Percentiles rank a stretch among this genome's conserved stretches.
Conservation (phyloP, 75 land plant genomes). For the Pseudotsuga menziesii region DNA sequence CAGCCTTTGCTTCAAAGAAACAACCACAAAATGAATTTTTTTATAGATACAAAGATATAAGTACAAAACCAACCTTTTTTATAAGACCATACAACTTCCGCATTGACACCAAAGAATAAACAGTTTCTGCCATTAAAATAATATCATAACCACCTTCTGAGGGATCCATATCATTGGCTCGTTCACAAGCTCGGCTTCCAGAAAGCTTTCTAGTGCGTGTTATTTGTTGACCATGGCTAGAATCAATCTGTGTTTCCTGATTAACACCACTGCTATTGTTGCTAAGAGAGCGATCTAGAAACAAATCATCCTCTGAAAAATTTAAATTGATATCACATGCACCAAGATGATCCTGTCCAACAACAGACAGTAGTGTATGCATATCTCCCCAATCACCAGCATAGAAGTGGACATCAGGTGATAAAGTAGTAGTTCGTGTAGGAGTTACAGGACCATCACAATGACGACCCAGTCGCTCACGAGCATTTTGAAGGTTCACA, state of each 20-base stretch:
- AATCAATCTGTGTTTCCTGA: conserved; percentile 31
- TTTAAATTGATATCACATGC: conserved; percentile 26
- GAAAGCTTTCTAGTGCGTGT: conserved; percentile 68
- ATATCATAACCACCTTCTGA: conserved; percentile 78
- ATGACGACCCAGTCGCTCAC: conserved; percentile 47
- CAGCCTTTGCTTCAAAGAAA: neutral
- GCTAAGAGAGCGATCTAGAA: conserved; percentile 52
- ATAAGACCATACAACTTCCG: conserved; percentile 59
- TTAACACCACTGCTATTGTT: conserved; percentile 44
- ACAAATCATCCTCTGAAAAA: conserved; percentile 57
- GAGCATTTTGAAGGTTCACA: conserved; percentile 70
- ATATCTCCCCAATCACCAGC: conserved; percentile 83
- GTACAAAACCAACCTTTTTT: conserved; percentile 53
- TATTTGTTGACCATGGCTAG: neutral
- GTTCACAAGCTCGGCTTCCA: conserved; percentile 80
- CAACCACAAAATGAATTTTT: neutral
- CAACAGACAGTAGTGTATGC: conserved; percentile 54
- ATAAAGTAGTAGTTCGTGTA: conserved; percentile 33
- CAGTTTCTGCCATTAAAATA: conserved; percentile 70
- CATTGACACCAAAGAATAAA: conserved; percentile 46
- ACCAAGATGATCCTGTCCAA: conserved; percentile 28
- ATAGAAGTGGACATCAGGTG: conserved; percentile 65
- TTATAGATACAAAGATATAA: neutral
- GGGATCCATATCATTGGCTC: conserved; percentile 42
- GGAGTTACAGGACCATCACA: conserved; percentile 70